Evolutionary conservation across 164 flowering plant genomes (phyloP), one percentile per base, ranked within the genome.

Genomic region (Magnolia changhungtana): DNA sequence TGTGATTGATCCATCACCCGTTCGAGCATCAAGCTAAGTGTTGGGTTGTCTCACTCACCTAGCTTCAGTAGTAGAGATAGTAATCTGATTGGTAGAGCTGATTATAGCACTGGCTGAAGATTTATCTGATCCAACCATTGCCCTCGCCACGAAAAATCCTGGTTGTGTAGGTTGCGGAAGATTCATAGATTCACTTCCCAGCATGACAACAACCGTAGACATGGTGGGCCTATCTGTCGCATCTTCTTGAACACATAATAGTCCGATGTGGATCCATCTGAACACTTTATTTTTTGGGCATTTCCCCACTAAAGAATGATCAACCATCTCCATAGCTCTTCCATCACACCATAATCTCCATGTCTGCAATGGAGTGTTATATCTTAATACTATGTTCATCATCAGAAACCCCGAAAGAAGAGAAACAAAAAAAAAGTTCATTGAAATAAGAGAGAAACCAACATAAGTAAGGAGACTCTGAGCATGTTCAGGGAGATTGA

Each of bases 341-440:
- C 73, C 84, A 19, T 81, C 85, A 1, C 9, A 75, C 84, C 85
- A 85, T 31, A 80, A 51, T 0, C 68, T 67, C 87, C 87, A 85
- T 8, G 45, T 74, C 85, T 85, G 77, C 10, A 65, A 78, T 10
- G 4, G 72, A 74, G 81, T 81, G 50, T 63, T 70, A 69, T 76
- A 1, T 78, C 31, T 51, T 80, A 72, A 21, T 55, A 77, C 45
- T 3, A 37, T 37, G 45, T 37, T 3, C 45, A 0, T 37, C 45
- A 37, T 37, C 45, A 37, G 45, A 37, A 37, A 37, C 45, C 27
- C 27, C 27, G 27, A 37, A 37, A 3, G 45, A 37, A 37, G 45
- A 0, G 45, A 3, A 61, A 61, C 11, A n/a, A 61, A 2, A 37
- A 66, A 50, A 13, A 67, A 4, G 59, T n/a, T 24, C 24, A 37